A percentile compares a stretch with the other conserved stretches of the same genome.
phyloP scores from a whole-genome alignment of 352 stramenopile genomes.

The Phytophthora citrophthora region DNA sequence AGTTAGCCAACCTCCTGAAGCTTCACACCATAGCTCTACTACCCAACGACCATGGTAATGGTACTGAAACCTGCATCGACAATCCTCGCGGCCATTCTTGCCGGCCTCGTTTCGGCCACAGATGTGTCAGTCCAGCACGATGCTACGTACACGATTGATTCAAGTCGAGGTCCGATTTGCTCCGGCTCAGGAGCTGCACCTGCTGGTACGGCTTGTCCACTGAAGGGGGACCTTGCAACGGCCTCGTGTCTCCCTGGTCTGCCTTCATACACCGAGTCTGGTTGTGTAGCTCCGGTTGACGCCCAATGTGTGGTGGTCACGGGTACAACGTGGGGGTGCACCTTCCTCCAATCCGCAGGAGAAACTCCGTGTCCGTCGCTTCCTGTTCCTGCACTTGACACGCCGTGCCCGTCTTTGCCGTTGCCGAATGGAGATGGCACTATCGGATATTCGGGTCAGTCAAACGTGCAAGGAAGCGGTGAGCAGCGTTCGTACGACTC shows the following conservation, averaged over 20 bases:
- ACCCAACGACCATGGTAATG: conserved; percentile 9
- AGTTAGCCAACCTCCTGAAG: neutral
- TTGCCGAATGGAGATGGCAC: neutral
- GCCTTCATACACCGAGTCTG: neutral
- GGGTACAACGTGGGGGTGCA: conserved; percentile 1
- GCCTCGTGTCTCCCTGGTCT: neutral
- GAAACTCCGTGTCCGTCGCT: conserved; percentile 5
- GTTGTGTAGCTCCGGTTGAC: conserved; percentile 5
- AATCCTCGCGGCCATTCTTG: conserved; percentile 2
- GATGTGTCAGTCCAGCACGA: conserved; percentile 10
- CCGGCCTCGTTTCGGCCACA: neutral
- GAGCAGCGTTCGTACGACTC: neutral
- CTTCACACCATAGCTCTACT: neutral
- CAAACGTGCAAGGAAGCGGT: neutral
- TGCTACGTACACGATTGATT: neutral
- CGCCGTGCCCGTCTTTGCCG: neutral
- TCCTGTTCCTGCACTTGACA: neutral
- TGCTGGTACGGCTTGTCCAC: conserved; percentile 1
- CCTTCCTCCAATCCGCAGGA: neutral
- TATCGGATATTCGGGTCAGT: neutral
- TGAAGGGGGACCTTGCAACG: conserved; percentile 2
- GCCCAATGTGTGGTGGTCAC: conserved; percentile 2
- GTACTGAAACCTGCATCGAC: conserved; percentile 1
- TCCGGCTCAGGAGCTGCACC: neutral
- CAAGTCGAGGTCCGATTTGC: conserved; percentile 4